phyloP scores from a whole-genome alignment of 805 yeast genomes.

The Ogataea ganodermae region DNA sequence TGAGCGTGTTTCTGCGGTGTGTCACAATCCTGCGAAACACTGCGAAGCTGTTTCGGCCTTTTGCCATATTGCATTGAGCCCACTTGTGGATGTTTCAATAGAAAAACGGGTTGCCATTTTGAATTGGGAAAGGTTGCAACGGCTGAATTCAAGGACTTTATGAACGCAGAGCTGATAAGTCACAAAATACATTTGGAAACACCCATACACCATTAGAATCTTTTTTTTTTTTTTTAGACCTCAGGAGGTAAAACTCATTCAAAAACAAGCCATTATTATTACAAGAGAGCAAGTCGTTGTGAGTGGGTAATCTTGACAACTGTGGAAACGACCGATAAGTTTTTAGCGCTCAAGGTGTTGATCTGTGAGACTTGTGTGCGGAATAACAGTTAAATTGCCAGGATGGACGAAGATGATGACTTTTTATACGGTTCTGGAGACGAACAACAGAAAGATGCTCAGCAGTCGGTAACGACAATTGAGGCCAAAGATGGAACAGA shows the following conservation, averaged over 20 bases:
- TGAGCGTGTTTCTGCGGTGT: slow-evolving; percentile 1
- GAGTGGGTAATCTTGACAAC: too few species aligned
- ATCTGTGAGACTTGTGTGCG: background rate
- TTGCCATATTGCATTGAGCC: slow-evolving; percentile 2
- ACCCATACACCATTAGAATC: slow-evolving; percentile 6
- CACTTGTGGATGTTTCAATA: background rate
- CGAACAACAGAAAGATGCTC: slow-evolving; percentile 25
- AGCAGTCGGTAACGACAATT: slow-evolving; percentile 22
- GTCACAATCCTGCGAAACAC: slow-evolving; percentile 8
- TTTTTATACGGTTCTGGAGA: slow-evolving; percentile 63
- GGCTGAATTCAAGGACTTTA: background rate
- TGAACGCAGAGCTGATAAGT: background rate
- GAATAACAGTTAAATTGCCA: background rate
- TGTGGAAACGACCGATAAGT: background rate
- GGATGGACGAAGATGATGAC: slow-evolving; percentile 66
- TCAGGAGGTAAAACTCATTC: background rate
- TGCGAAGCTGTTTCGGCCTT: background rate
- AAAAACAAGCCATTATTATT: background rate
- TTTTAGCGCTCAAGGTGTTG: background rate
- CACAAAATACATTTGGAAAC: too few species aligned
- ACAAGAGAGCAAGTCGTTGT: background rate
- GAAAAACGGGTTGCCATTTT: slow-evolving; percentile 2
- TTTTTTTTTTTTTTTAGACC: background rate
- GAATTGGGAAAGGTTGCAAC: slow-evolving; percentile 8
- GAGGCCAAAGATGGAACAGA: slow-evolving; percentile 27